phyloP scores from a whole-genome alignment of 192 early-diverging fungal genomes.

The Coemansia sp. region DNA sequence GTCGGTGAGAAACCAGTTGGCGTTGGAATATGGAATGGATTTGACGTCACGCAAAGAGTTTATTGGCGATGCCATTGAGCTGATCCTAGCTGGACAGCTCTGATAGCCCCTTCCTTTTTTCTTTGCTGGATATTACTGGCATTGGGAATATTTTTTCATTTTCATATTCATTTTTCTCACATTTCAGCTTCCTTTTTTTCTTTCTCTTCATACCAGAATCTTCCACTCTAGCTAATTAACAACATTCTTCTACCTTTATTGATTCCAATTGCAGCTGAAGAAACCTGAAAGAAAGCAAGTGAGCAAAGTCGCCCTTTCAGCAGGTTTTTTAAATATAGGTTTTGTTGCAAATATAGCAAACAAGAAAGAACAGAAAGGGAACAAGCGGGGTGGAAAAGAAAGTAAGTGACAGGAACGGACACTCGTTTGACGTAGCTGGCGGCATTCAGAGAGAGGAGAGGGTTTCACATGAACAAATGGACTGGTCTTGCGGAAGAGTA shows the following conservation, averaged over 20 bases:
- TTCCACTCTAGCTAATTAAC: too few species aligned
- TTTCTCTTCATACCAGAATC: background rate
- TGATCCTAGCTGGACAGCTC: conserved; percentile 37
- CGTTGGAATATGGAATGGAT: conserved; percentile 67
- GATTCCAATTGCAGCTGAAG: too few species aligned
- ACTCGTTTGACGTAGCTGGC: background rate
- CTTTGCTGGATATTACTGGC: background rate
- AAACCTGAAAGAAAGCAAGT: too few species aligned
- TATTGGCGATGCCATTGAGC: conserved; percentile 68
- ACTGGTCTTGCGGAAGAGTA: background rate
- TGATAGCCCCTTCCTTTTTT: conserved; percentile 5
- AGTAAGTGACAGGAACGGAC: background rate
- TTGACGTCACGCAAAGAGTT: conserved; percentile 66
- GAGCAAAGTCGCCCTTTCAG: too few species aligned
- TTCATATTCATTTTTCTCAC: background rate
- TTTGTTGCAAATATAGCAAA: too few species aligned
- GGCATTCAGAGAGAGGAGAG: background rate
- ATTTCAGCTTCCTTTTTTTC: background rate
- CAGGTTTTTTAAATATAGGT: too few species aligned
- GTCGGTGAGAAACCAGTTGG: conserved; percentile 74
- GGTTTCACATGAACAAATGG: conserved; percentile 10
- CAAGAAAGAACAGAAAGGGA: too few species aligned
- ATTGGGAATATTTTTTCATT: background rate
- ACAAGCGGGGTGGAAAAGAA: too few species aligned
- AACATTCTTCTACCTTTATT: too few species aligned